phyloP scores from a whole-genome alignment of 495 filamentous ascomycete species.

The Letharia lupina region DNA sequence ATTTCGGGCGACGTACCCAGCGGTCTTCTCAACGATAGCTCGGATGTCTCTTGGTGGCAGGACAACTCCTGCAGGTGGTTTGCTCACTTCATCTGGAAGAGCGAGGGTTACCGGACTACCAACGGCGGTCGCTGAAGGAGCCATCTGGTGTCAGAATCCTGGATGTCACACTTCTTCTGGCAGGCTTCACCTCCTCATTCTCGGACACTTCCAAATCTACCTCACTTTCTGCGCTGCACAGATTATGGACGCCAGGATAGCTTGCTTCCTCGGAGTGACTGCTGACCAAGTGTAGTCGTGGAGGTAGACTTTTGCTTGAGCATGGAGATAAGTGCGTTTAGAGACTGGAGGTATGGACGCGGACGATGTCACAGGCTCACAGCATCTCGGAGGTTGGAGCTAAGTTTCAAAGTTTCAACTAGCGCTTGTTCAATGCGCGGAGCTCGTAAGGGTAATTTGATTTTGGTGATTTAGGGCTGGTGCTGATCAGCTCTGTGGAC shows the following conservation, averaged over 20 bases:
- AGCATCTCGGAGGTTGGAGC: neutral
- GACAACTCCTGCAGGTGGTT: slow-evolving; percentile 74
- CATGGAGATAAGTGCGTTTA: neutral
- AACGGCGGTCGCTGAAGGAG: slow-evolving; percentile 52
- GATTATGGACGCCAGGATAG: neutral
- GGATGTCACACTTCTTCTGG: slow-evolving; percentile 25
- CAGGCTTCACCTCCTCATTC: slow-evolving; percentile 25
- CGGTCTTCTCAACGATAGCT: slow-evolving; percentile 88
- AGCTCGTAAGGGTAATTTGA: neutral
- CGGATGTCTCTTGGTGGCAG: slow-evolving; percentile 77
- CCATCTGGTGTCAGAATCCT: slow-evolving; percentile 33
- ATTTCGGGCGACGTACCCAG: slow-evolving; percentile 82
- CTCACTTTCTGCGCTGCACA: neutral
- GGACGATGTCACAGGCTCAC: too few species aligned
- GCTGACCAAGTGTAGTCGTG: neutral
- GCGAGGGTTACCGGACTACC: slow-evolving; percentile 40
- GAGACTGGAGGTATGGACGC: neutral
- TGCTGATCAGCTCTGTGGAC: slow-evolving; percentile 9
- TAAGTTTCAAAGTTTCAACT: slow-evolving; percentile 1
- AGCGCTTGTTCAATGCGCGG: neutral
- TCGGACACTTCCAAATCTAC: slow-evolving; percentile 29
- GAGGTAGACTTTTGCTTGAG: neutral
- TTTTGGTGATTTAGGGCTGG: slow-evolving; percentile 23
- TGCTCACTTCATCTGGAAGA: slow-evolving; percentile 49
- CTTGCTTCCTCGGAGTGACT: neutral